phyloP scores from a whole-genome alignment of 345 rosid genomes.

The Populus euphratica region DNA sequence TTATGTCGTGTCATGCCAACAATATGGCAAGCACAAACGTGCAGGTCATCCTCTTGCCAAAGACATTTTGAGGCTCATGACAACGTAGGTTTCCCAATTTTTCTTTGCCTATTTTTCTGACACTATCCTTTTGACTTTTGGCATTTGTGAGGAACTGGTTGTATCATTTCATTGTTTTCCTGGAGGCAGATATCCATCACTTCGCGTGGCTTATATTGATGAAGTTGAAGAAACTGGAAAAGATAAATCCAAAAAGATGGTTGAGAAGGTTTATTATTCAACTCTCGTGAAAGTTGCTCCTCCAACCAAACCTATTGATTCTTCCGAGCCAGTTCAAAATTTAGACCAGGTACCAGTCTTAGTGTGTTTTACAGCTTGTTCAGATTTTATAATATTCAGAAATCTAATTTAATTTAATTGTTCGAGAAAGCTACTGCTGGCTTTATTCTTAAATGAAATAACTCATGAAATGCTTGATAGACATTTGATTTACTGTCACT shows the following conservation, averaged over 20 bases:
- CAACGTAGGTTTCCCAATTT: conserved; percentile 39
- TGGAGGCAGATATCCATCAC: conserved; percentile 81
- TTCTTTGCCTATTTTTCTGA: neutral
- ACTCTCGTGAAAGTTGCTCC: conserved; percentile 77
- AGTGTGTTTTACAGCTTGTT: neutral
- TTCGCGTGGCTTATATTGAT: conserved; percentile 96
- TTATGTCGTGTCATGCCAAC: conserved; percentile 94
- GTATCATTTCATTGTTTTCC: conserved; percentile 12
- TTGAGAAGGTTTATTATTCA: conserved; percentile 76
- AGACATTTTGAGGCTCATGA: conserved; percentile 88
- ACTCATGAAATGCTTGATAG: neutral
- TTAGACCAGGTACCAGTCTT: conserved; percentile 68
- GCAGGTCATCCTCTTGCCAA: conserved; percentile 79
- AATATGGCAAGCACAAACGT: conserved; percentile 86
- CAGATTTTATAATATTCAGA: neutral
- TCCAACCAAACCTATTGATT: conserved; percentile 72
- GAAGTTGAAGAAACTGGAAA: conserved; percentile 86
- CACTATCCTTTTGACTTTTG: too few relatives aligned
- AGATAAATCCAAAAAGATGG: conserved; percentile 58
- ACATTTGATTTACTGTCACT: neutral
- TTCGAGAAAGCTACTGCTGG: too few relatives aligned
- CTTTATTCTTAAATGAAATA: too few relatives aligned
- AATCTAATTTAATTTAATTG: neutral
- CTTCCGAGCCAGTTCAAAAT: conserved; percentile 72
- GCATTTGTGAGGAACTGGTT: neutral